Evolutionary conservation across 257 asterid genomes (phyloP).

Genomic region (Nemophila menziesii): DNA sequence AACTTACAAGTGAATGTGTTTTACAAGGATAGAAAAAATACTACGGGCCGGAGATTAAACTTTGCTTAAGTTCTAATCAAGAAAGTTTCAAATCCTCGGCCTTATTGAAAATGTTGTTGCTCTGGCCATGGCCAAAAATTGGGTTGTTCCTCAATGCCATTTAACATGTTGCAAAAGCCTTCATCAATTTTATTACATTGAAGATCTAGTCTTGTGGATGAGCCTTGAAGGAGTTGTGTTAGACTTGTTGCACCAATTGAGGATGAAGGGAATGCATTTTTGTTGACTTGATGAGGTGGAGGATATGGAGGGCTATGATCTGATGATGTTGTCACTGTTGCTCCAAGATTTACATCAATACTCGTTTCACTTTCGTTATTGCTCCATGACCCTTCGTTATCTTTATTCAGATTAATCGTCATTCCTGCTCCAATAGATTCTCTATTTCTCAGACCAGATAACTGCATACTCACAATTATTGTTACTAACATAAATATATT

Average conservation of each 20-base stretch:
- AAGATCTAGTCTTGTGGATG: slow-evolving; percentile 28
- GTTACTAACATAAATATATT: no score
- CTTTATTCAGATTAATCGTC: slow-evolving; percentile 48
- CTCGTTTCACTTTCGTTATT: slow-evolving; percentile 44
- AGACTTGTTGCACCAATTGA: slow-evolving; percentile 8
- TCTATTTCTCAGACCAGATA: slow-evolving; percentile 33
- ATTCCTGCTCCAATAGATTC: slow-evolving; percentile 30
- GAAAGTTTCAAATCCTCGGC: neutral
- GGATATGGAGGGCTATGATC: slow-evolving; percentile 15
- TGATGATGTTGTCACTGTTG: slow-evolving; percentile 20
- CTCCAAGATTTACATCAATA: slow-evolving; percentile 40
- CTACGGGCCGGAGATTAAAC: no score
- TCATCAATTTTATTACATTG: slow-evolving; percentile 22
- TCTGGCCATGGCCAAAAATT: slow-evolving; percentile 72
- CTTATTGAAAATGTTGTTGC: slow-evolving; percentile 39
- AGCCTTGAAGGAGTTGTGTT: slow-evolving; percentile 27
- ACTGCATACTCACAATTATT: slow-evolving; percentile 17
- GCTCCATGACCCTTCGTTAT: slow-evolving; percentile 70
- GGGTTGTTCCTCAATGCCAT: slow-evolving; percentile 45
- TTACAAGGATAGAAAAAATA: neutral
- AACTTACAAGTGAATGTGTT: slow-evolving; percentile 5
- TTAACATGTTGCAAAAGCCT: slow-evolving; percentile 46
- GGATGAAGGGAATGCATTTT: slow-evolving; percentile 15
- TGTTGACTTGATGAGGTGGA: slow-evolving; percentile 13
- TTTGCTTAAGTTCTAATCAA: no score